Percentiles rank a stretch among this genome's conserved stretches.
phyloP scores from a whole-genome alignment of 768 basidiomycete genomes.

The Leccinum truebloodii region DNA sequence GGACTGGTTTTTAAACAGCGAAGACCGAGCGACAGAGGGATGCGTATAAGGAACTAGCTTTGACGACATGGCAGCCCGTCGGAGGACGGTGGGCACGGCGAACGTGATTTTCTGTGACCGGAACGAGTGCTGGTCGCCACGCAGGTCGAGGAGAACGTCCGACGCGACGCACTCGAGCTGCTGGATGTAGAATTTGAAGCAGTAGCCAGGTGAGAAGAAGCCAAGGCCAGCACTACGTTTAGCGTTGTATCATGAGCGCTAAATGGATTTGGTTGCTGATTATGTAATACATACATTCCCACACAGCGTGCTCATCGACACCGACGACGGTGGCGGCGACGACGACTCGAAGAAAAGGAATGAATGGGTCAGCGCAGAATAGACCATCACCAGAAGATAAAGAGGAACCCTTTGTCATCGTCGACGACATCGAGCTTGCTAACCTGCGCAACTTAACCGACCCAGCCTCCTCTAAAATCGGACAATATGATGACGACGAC shows the following conservation, averaged over 20 bases:
- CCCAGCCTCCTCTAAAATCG: conserved; percentile 22
- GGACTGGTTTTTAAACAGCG: conserved; percentile 61
- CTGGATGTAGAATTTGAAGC: conserved; percentile 19
- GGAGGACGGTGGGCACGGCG: neutral
- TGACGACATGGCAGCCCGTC: conserved; percentile 52
- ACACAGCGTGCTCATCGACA: conserved; percentile 16
- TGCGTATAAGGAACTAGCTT: conserved; percentile 52
- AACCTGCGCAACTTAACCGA: conserved; percentile 30
- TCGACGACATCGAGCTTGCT: conserved; percentile 35
- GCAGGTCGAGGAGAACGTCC: conserved; percentile 12
- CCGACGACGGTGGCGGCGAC: conserved; percentile 5
- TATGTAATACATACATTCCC: conserved; percentile 29
- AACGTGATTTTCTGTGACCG: conserved; percentile 7
- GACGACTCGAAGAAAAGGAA: neutral
- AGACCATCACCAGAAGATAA: neutral
- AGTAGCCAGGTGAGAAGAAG: conserved; percentile 27
- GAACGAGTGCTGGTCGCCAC: conserved; percentile 14
- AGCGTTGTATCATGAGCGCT: conserved; percentile 33
- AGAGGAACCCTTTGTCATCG: neutral
- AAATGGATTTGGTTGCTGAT: conserved; percentile 28
- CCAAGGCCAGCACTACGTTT: conserved; percentile 24
- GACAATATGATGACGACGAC: conserved; percentile 26
- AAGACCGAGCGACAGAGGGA: conserved; percentile 54
- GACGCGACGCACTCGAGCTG: conserved; percentile 18
- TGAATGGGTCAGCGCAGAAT: conserved; percentile 13